phyloP scores from a whole-genome alignment of 805 yeast species.

The Wickerhamia fluorescens region DNA sequence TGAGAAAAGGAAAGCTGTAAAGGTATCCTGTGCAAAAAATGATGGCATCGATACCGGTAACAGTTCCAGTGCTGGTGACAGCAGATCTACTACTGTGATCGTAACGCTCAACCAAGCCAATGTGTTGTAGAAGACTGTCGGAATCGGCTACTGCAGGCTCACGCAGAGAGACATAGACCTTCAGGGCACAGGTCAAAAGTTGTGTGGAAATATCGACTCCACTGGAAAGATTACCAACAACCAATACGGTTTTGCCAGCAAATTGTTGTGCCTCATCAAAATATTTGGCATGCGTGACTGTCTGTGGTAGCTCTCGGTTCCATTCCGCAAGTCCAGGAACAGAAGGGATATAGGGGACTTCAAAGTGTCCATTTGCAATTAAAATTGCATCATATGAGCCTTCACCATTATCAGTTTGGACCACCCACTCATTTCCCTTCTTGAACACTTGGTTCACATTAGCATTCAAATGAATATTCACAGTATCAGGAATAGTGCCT shows the following conservation, averaged over 20 bases:
- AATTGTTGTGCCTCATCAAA: conserved; percentile 10
- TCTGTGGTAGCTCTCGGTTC: conserved; percentile 9
- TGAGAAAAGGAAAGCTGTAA: conserved; percentile 16
- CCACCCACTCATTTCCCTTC: conserved; percentile 5
- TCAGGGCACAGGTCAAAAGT: conserved; percentile 6
- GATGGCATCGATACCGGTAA: conserved; percentile 11
- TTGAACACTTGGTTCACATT: conserved; percentile 10
- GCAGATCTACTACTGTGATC: conserved; percentile 1
- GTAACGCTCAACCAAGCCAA: conserved; percentile 3
- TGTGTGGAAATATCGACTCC: conserved; percentile 10
- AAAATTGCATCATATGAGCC: conserved; percentile 15
- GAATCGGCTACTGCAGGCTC: conserved; percentile 1
- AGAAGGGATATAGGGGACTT: conserved; percentile 16
- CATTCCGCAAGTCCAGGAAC: conserved; percentile 15
- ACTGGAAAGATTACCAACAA: conserved; percentile 27
- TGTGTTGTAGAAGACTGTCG: background rate
- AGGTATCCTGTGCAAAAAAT: conserved; percentile 21
- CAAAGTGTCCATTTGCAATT: conserved; percentile 20
- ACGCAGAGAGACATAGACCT: conserved; percentile 9
- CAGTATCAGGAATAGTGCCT: conserved; percentile 8
- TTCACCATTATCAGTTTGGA: background rate
- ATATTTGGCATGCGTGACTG: conserved; percentile 16
- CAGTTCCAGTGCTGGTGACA: conserved; percentile 9
- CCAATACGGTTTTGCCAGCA: conserved; percentile 9
- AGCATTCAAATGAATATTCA: conserved; percentile 5